These are phyloP conservation scores for Trichoderma lentiforme DNA, from an alignment of 2,329 filamentous ascomycete species.

Conservation along the genomic window DNA sequence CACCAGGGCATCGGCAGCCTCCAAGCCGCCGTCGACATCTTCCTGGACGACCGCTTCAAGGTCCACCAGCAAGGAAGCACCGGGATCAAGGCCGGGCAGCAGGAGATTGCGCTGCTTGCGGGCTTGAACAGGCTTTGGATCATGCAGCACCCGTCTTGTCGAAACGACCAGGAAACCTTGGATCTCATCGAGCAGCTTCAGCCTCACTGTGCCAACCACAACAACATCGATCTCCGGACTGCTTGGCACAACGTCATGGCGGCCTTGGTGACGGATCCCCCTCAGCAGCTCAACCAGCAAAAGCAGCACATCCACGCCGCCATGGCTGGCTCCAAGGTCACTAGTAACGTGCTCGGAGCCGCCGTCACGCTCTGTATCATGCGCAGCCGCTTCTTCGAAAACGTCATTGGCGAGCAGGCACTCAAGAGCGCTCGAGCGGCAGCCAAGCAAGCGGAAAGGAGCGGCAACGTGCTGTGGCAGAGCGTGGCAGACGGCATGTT, in stretches of 20 bases:
- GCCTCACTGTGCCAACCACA: constrained; percentile 64
- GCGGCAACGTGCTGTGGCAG: constrained; percentile 71
- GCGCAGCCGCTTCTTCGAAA: constrained; percentile 76
- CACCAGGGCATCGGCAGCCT: constrained; percentile 75
- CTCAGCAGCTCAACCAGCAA: constrained; percentile 66
- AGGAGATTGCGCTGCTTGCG: constrained; percentile 64
- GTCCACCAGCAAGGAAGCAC: constrained; percentile 34
- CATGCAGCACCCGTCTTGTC: constrained; percentile 59
- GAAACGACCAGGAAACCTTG: constrained; percentile 56
- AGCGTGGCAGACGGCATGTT: constrained; percentile 79
- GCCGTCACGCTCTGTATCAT: constrained; percentile 82
- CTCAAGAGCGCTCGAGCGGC: constrained; percentile 72
- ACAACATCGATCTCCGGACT: constrained; percentile 71
- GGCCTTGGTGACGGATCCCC: constrained; percentile 59
- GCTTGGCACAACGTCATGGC: constrained; percentile 75
- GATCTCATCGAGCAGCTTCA: constrained; percentile 64
- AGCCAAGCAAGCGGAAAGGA: constrained; percentile 63
- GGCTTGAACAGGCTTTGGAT: constrained; percentile 70
- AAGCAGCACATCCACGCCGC: constrained; percentile 76
- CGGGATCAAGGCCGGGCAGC: constrained; percentile 50
- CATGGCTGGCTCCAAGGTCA: constrained; percentile 64
- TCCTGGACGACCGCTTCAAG: constrained; percentile 58
- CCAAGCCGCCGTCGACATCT: constrained; percentile 63
- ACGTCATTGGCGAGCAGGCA: constrained; percentile 76
- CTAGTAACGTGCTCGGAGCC: constrained; percentile 75